Evolutionary conservation across 2,329 filamentous ascomycete genomes (phyloP).

Genomic region (Bipolaris cookei): DNA sequence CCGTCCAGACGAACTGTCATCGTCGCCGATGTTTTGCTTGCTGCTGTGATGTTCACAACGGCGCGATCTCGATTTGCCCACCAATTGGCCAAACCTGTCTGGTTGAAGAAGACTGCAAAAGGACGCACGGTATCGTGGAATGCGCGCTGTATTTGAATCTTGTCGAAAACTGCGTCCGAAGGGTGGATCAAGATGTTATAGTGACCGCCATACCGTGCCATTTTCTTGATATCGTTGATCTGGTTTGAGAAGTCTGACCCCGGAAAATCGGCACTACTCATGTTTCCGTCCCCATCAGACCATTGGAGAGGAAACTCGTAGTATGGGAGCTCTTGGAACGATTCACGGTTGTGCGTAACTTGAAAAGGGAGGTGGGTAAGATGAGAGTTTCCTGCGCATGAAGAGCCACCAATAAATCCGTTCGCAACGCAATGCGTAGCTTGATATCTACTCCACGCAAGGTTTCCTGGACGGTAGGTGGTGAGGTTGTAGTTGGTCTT

Average conservation of each 20-base stretch:
- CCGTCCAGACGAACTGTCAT: slow-evolving; percentile 15
- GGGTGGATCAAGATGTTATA: slow-evolving; percentile 21
- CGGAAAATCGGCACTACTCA: slow-evolving; percentile 16
- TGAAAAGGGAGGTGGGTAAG: slow-evolving; percentile 13
- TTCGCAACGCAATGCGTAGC: slow-evolving; percentile 11
- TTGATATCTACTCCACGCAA: slow-evolving; percentile 18
- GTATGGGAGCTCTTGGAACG: slow-evolving; percentile 14
- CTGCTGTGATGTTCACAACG: slow-evolving; percentile 1
- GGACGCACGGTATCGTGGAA: slow-evolving; percentile 13
- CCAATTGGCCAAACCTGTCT: slow-evolving; percentile 16
- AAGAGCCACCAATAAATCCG: slow-evolving; percentile 15
- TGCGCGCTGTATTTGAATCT: slow-evolving; percentile 12
- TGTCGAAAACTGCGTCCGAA: slow-evolving; percentile 15
- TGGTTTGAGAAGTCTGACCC: slow-evolving; percentile 16
- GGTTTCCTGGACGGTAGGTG: slow-evolving; percentile 11
- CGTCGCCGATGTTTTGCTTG: slow-evolving; percentile 1
- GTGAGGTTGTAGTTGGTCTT: slow-evolving; percentile 16
- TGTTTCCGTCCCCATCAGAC: slow-evolving; percentile 15
- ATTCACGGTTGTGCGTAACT: slow-evolving; percentile 16
- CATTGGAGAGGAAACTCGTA: slow-evolving; percentile 16
- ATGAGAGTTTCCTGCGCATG: slow-evolving; percentile 14
- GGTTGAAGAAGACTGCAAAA: slow-evolving; percentile 16
- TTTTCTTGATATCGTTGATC: slow-evolving; percentile 10
- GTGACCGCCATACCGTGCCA: slow-evolving; percentile 14
- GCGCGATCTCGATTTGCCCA: slow-evolving; percentile 14